These are phyloP conservation scores for carrot (Daucus carota) DNA, from an alignment of 129 eudicot species.

Conservation along the genomic window DNA sequence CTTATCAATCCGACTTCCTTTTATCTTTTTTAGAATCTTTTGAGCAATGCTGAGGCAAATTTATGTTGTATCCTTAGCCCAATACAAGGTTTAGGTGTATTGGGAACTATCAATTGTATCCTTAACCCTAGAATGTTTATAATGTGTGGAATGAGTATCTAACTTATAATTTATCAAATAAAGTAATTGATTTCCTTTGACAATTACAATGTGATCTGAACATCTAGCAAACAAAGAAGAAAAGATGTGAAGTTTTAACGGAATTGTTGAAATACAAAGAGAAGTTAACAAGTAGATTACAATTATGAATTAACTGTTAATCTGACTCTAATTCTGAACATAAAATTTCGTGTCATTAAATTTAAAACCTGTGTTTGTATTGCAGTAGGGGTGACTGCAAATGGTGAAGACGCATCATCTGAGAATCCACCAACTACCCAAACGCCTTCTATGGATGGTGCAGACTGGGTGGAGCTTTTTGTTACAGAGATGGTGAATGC, in stretches of 20 bases:
- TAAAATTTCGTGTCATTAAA: neutral
- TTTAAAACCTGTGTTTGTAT: neutral
- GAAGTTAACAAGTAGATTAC: neutral
- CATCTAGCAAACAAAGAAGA: neutral
- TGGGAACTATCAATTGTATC: neutral
- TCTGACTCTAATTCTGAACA: neutral
- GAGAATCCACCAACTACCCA: slow-evolving; percentile 33
- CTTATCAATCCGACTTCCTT: too few relatives aligned
- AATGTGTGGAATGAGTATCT: neutral
- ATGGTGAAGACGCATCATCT: slow-evolving; percentile 30
- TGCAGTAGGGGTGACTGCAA: slow-evolving; percentile 30
- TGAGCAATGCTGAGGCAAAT: too few relatives aligned
- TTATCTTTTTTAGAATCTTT: too few relatives aligned
- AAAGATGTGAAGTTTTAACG: neutral
- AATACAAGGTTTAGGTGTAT: neutral
- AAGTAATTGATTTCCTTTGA: neutral
- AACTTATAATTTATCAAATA: neutral
- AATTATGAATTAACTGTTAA: neutral
- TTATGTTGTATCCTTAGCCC: neutral
- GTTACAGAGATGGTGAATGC: slow-evolving; percentile 60
- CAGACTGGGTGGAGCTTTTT: slow-evolving; percentile 88
- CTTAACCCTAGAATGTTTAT: neutral
- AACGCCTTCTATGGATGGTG: slow-evolving; percentile 46
- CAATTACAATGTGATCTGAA: neutral
- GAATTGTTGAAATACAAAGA: neutral